Evolutionary conservation across 2,329 filamentous ascomycete genomes (phyloP).

Genomic region (Coniochaeta ligniaria): DNA sequence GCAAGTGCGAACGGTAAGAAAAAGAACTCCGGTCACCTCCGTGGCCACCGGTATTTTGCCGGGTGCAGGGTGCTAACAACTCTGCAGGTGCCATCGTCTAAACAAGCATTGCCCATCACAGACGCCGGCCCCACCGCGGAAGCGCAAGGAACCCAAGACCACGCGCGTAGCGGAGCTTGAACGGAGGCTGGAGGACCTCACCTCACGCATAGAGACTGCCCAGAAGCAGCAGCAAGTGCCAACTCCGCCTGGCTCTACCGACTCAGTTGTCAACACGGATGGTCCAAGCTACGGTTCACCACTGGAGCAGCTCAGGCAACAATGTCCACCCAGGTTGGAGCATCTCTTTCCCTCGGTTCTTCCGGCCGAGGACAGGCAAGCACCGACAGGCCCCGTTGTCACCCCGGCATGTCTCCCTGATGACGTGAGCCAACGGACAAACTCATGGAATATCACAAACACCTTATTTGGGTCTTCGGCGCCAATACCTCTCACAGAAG

Average conservation of each 20-base stretch:
- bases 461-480: conserved; percentile 3
- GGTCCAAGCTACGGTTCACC: not conserved
- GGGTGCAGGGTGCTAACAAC: not conserved
- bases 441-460: conserved; percentile 1
- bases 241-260: conserved; percentile 10
- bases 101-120: conserved; percentile 39
- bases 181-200: conserved; percentile 40
- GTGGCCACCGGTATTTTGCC: not conserved
- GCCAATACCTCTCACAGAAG: not conserved
- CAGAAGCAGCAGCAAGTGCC: conserved; percentile 9
- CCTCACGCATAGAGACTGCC: conserved; percentile 31
- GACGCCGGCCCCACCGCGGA: conserved; percentile 38
- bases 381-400: not conserved
- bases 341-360: conserved; percentile 24
- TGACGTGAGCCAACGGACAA: not conserved
- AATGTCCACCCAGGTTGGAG: conserved; percentile 11
- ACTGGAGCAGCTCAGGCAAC: not conserved
- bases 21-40: not conserved
- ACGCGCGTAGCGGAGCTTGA: conserved; percentile 44
- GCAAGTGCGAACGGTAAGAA: conserved; percentile 39
- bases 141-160: conserved; percentile 37
- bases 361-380: not conserved
- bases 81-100: conserved; percentile 36
- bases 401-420: not conserved
- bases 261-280: not conserved